Evolutionary conservation across 2,329 filamentous ascomycete species (phyloP).

Genomic region (Stylonectria norvegica): DNA sequence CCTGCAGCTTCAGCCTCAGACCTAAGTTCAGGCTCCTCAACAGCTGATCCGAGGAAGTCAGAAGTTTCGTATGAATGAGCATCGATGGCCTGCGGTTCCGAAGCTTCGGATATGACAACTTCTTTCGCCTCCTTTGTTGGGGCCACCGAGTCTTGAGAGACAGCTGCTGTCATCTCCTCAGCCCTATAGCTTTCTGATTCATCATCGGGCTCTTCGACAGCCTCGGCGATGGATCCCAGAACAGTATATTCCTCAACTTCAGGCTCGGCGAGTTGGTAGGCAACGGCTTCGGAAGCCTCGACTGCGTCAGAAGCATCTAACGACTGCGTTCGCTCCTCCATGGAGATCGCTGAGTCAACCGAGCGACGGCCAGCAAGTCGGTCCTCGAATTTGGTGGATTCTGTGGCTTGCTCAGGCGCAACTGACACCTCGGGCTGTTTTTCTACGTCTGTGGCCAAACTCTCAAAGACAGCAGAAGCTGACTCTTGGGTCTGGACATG

Average conservation of each 20-base stretch:
- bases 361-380: conserved; percentile 8
- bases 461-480: background rate
- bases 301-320: background rate
- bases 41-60: no score
- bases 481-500: conserved; percentile 1
- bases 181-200: background rate
- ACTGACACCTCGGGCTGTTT: conserved; percentile 1
- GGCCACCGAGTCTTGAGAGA: background rate
- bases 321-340: conserved; percentile 5
- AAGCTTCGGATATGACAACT: no score
- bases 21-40: no score
- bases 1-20: no score
- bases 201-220: background rate
- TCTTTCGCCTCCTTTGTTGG: background rate
- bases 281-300: no score
- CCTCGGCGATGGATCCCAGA: background rate
- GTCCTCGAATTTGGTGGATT: background rate
- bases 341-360: conserved; percentile 22
- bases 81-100: no score
- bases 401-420: conserved; percentile 1
- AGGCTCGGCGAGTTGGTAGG: no score
- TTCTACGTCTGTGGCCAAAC: conserved; percentile 3
- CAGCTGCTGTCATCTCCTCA: background rate
- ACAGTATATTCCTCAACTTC: no score
- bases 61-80: no score